These are phyloP conservation scores for Syncephalis plumigaleata DNA, from an alignment of 371 early-diverging fungal species.

Conservation along the genomic window DNA sequence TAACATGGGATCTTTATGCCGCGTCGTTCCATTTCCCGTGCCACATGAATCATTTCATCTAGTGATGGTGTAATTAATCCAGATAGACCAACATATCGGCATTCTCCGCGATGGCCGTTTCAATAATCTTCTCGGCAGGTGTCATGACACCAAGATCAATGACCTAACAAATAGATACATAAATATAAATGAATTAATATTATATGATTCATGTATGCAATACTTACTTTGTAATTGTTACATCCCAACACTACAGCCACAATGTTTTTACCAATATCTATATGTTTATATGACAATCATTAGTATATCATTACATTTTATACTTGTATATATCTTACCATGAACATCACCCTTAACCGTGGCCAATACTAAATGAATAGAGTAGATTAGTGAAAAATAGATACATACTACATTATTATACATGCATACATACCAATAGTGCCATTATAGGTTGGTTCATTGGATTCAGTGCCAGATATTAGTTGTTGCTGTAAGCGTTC, in stretches of 20 bases:
- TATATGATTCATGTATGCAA: neutral
- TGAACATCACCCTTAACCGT: constrained; percentile 90
- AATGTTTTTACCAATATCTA: constrained; percentile 75
- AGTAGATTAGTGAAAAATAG: constrained; percentile 46
- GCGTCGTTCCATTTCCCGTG: constrained; percentile 72
- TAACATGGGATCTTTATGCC: constrained; percentile 76
- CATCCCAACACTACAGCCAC: constrained; percentile 88
- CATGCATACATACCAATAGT: neutral
- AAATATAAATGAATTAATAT: neutral
- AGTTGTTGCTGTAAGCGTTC: constrained; percentile 21
- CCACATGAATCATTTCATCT: constrained; percentile 90
- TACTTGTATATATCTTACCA: constrained; percentile 7
- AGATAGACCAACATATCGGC: constrained; percentile 77
- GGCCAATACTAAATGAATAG: constrained; percentile 76
- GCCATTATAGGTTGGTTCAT: neutral
- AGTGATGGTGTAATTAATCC: constrained; percentile 88
- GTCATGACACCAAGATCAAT: constrained; percentile 90
- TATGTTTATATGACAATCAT: no score
- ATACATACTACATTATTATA: neutral
- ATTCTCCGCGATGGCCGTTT: constrained; percentile 65
- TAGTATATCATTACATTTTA: no score
- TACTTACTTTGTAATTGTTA: constrained; percentile 59
- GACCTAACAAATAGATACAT: no score
- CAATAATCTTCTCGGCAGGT: constrained; percentile 76
- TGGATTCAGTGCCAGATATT: neutral